phyloP scores from a whole-genome alignment of 148 eudicot species.

The Diospyros lotus region DNA sequence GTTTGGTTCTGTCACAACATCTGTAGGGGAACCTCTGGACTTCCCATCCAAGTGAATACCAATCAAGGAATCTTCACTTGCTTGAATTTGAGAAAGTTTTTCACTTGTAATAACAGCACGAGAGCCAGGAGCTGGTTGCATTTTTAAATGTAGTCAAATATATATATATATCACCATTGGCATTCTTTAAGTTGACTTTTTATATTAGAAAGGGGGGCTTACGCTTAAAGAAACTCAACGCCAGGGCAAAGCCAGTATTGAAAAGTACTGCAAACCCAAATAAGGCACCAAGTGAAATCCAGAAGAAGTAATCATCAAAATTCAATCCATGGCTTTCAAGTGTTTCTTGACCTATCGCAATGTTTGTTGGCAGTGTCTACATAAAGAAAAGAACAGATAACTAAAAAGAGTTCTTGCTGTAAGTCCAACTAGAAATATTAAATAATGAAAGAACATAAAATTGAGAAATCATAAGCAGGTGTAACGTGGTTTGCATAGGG shows the following conservation, averaged over 20 bases:
- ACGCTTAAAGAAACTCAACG: conserved; percentile 62
- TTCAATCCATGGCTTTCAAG: conserved; percentile 39
- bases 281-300: conserved; percentile 64
- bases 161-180: too few relatives aligned
- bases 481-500: too few relatives aligned
- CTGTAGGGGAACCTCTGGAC: neutral
- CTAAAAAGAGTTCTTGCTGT: too few relatives aligned
- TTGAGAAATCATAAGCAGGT: too few relatives aligned
- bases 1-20: conserved; percentile 9
- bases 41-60: conserved; percentile 1
- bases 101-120: conserved; percentile 57
- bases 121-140: conserved; percentile 53
- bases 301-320: conserved; percentile 40
- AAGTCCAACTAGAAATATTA: too few relatives aligned
- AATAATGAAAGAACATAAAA: too few relatives aligned
- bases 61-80: conserved; percentile 15
- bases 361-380: neutral
- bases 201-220: conserved; percentile 19
- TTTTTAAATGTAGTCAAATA: neutral
- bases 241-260: conserved; percentile 49
- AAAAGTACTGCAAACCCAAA: conserved; percentile 47
- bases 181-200: neutral
- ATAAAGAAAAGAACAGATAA: too few relatives aligned
- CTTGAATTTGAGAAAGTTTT: conserved; percentile 39
- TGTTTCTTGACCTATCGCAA: neutral